A percentile compares a stretch with the other conserved stretches of the same genome.
These are phyloP conservation scores for Fusarium beomiforme DNA, from an alignment of 2,329 filamentous ascomycete genomes.

Conservation along the genomic window DNA sequence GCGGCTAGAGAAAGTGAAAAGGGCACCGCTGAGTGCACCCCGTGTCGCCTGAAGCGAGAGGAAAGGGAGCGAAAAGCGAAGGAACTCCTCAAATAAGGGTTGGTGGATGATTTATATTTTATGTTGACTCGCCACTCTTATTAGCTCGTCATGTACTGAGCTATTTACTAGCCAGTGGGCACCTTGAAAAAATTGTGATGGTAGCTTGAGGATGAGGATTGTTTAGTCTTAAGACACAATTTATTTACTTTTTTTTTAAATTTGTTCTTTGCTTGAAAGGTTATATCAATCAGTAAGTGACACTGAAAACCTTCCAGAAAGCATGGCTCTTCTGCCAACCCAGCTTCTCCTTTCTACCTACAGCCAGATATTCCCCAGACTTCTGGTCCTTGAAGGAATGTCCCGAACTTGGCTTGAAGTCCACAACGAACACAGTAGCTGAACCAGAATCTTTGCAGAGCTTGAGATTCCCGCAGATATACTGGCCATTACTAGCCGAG, in stretches of 20 bases:
- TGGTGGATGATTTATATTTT: too few relatives aligned
- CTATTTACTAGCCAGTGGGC: too few relatives aligned
- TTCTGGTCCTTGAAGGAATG: background rate
- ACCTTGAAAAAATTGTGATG: too few relatives aligned
- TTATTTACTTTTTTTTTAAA: background rate
- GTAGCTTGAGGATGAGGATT: too few relatives aligned
- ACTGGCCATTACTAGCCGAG: background rate
- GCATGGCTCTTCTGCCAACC: background rate
- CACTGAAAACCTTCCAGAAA: conserved; percentile 1
- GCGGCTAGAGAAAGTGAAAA: rapidly evolving
- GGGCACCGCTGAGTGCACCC: background rate
- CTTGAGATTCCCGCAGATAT: background rate
- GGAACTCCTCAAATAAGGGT: background rate
- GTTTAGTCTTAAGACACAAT: too few relatives aligned
- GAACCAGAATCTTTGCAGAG: background rate
- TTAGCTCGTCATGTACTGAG: too few relatives aligned
- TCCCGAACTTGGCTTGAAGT: background rate
- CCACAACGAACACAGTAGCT: background rate
- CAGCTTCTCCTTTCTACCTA: background rate
- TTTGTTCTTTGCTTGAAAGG: rapidly evolving
- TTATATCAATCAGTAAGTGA: background rate
- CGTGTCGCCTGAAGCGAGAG: background rate
- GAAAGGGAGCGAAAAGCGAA: background rate
- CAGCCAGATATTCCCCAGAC: background rate
- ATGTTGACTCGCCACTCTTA: too few relatives aligned